Evolutionary conservation across 2,329 filamentous ascomycete species (phyloP).

Genomic region (Diaporthe sp.): DNA sequence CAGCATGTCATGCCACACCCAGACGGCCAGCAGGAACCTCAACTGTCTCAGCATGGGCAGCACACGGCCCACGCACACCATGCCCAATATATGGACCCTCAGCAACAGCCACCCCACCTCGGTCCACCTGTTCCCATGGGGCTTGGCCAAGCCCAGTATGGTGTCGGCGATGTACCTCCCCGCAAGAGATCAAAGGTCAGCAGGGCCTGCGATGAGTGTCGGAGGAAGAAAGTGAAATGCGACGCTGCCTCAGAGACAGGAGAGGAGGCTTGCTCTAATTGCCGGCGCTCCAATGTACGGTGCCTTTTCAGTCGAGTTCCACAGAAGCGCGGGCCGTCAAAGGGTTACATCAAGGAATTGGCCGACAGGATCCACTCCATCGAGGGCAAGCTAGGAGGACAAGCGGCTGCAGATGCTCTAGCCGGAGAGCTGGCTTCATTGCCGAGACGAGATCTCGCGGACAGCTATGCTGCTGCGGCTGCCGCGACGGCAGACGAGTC

Average conservation of each 20-base stretch:
- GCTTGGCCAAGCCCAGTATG: constrained; percentile 61
- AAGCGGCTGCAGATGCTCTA: constrained; percentile 60
- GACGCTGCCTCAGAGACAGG: constrained; percentile 83
- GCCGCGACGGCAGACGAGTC: constrained; percentile 57
- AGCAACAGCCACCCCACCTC: constrained; percentile 47
- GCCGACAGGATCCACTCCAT: constrained; percentile 87
- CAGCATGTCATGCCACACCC: constrained; percentile 45
- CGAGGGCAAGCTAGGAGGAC: constrained; percentile 77
- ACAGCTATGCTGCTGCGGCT: constrained; percentile 62
- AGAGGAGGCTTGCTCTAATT: constrained; percentile 84
- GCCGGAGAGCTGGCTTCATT: constrained; percentile 52
- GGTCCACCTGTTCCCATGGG: constrained; percentile 53
- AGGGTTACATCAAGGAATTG: constrained; percentile 94
- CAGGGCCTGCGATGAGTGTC: constrained; percentile 88
- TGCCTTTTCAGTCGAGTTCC: constrained; percentile 91
- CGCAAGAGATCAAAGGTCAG: constrained; percentile 89
- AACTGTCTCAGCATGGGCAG: constrained; percentile 34
- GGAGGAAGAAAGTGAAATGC: constrained; percentile 91
- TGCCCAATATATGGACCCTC: constrained; percentile 45
- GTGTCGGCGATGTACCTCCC: constrained; percentile 70
- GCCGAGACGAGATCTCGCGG: constrained; percentile 56
- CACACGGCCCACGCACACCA: constrained; percentile 49
- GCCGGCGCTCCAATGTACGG: constrained; percentile 78
- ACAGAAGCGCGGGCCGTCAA: constrained; percentile 90
- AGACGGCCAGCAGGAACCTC: constrained; percentile 43